Conservation (phyloP, 257 asterid species). For the Leptodermis oblonga region DNA sequence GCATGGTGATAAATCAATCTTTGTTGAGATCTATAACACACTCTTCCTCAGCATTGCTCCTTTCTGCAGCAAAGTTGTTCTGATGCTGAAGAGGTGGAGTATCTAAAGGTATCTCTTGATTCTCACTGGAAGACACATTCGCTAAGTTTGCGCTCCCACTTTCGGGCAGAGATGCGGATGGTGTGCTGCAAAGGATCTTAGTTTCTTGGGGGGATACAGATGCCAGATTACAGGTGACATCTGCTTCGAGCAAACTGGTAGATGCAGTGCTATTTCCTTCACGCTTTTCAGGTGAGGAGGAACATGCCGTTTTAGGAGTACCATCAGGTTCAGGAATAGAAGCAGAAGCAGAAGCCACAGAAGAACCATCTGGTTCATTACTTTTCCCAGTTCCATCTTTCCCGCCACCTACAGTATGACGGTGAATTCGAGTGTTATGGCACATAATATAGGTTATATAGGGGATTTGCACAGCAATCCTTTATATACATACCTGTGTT, state of each 20-base stretch:
- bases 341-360: slow-evolving; percentile 20
- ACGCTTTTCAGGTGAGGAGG: slow-evolving; percentile 30
- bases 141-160: slow-evolving; percentile 23
- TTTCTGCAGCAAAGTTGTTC: slow-evolving; percentile 18
- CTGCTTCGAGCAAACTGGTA: slow-evolving; percentile 24
- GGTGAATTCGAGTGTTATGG: neutral
- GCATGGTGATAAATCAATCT: neutral
- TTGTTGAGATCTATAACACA: slow-evolving; percentile 21
- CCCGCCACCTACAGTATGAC: slow-evolving; percentile 47
- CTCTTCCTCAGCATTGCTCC: slow-evolving; percentile 12
- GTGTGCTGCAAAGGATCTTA: slow-evolving; percentile 7
- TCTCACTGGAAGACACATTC: slow-evolving; percentile 26
- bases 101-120: slow-evolving; percentile 15
- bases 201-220: slow-evolving; percentile 20
- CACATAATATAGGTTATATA: too few relatives aligned
- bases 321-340: slow-evolving; percentile 40
- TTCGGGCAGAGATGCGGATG: slow-evolving; percentile 27
- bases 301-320: slow-evolving; percentile 23
- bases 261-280: slow-evolving; percentile 9
- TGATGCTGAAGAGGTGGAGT: slow-evolving; percentile 22
- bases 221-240: slow-evolving; percentile 8
- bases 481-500: slow-evolving; percentile 39
- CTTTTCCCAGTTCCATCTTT: slow-evolving; percentile 49
- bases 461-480: neutral
- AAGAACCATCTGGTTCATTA: slow-evolving; percentile 43